These are phyloP conservation scores for Gossypium trilobum DNA, from an alignment of 441 rosid genomes.

Conservation along the genomic window DNA sequence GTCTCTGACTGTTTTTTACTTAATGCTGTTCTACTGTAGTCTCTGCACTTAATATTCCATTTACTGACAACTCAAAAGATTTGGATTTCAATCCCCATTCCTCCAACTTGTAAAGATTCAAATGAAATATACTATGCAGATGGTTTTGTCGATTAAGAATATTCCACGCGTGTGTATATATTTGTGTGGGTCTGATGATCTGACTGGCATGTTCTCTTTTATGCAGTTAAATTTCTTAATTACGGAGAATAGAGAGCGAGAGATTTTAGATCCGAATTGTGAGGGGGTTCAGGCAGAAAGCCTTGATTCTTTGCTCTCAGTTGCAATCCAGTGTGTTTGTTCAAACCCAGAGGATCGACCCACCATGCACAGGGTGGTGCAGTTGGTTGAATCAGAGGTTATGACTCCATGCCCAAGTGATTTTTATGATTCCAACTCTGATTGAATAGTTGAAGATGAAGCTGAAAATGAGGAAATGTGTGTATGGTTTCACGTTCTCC, in stretches of 20 bases:
- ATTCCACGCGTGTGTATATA: neutral
- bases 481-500: constrained; percentile 18
- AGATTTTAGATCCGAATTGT: constrained; percentile 67
- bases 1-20: neutral
- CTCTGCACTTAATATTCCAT: neutral
- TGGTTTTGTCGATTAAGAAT: neutral
- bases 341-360: constrained; percentile 84
- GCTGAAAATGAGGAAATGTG: constrained; percentile 13
- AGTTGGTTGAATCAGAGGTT: constrained; percentile 83
- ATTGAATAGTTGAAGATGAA: constrained; percentile 24
- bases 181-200: neutral
- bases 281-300: constrained; percentile 73
- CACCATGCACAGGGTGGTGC: constrained; percentile 93
- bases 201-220: constrained; percentile 6
- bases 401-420: constrained; percentile 99
- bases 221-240: constrained; percentile 77
- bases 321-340: constrained; percentile 79
- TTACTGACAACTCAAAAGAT: neutral
- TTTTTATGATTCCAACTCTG: constrained; percentile 76
- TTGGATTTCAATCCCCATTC: neutral
- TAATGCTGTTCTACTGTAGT: neutral
- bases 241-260: constrained; percentile 55
- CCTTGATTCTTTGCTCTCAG: constrained; percentile 75
- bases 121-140: no score
- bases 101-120: neutral